Evolutionary conservation across 78 protist genomes (phyloP).

Genomic region (Parvularia atlantis): DNA sequence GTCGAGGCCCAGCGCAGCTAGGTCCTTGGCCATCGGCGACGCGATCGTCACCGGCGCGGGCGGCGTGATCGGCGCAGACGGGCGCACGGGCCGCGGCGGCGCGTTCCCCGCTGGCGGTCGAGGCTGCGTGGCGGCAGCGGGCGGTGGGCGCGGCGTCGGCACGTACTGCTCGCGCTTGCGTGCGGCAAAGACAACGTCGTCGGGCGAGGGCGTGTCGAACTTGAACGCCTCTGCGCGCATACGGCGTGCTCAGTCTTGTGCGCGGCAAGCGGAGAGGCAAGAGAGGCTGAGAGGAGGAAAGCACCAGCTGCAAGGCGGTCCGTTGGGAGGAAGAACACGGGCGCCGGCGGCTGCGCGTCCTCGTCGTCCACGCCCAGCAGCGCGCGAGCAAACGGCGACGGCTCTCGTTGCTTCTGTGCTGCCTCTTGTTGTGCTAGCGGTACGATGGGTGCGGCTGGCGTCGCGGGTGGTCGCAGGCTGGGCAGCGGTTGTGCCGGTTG

Average conservation of each 20-base stretch:
- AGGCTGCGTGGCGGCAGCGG: slow-evolving; percentile 2
- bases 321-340: not conserved
- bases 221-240: not conserved
- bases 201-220: slow-evolving; percentile 2
- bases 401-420: too few species aligned
- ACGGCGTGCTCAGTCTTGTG: not conserved
- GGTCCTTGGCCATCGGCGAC: not conserved
- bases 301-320: not conserved
- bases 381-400: too few species aligned
- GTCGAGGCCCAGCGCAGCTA: slow-evolving; percentile 1
- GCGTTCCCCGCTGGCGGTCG: not conserved
- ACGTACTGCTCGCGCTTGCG: too few species aligned
- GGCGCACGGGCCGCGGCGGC: not conserved
- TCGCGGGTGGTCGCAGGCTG: too few species aligned
- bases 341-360: not conserved
- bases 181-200: slow-evolving; percentile 1
- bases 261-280: not conserved
- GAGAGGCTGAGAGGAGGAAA: not conserved
- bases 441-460: too few species aligned
- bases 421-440: too few species aligned
- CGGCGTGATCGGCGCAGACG: too few species aligned
- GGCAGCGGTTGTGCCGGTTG: too few species aligned
- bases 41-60: not conserved
- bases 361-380: too few species aligned
- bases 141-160: too few species aligned